These are phyloP conservation scores for Cetradonia linearis DNA, from an alignment of 495 filamentous ascomycete genomes.

Conservation along the genomic window DNA sequence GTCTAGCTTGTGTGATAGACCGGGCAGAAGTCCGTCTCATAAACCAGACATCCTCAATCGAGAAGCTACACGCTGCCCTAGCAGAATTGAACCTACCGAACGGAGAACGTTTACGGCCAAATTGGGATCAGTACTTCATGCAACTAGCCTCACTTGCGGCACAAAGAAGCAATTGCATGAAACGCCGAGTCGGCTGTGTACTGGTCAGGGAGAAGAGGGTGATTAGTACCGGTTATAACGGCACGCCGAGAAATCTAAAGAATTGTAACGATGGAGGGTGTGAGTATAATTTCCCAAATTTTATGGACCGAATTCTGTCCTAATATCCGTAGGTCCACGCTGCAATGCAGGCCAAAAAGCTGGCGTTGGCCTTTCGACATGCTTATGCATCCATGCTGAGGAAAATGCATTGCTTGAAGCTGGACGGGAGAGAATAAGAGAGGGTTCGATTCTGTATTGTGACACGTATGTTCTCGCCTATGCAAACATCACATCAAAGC, in stretches of 20 bases:
- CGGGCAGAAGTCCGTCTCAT: slow-evolving; percentile 74
- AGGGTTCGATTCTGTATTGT: slow-evolving; percentile 75
- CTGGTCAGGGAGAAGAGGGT: slow-evolving; percentile 82
- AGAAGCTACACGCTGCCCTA: slow-evolving; percentile 58
- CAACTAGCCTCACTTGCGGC: slow-evolving; percentile 82
- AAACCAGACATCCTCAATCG: slow-evolving; percentile 65
- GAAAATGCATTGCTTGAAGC: slow-evolving; percentile 95
- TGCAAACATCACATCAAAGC: neutral
- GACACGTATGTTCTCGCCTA: slow-evolving; percentile 50
- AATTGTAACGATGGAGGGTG: slow-evolving; percentile 96
- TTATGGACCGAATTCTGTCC: neutral
- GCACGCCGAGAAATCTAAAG: slow-evolving; percentile 70
- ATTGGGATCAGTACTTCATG: slow-evolving; percentile 99
- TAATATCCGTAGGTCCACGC: slow-evolving; percentile 43
- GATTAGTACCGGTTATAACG: slow-evolving; percentile 96
- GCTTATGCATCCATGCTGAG: slow-evolving; percentile 90
- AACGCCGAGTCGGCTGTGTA: slow-evolving; percentile 87
- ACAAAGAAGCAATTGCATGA: slow-evolving; percentile 94
- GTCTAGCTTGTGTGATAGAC: slow-evolving; percentile 62
- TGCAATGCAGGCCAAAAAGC: slow-evolving; percentile 67
- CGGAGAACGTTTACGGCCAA: slow-evolving; percentile 72
- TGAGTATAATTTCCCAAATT: slow-evolving; percentile 26
- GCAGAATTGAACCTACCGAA: slow-evolving; percentile 61
- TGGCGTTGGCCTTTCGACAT: slow-evolving; percentile 69
- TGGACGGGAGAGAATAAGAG: slow-evolving; percentile 76